These are phyloP conservation scores for Hericium rajendrae DNA, from an alignment of 768 basidiomycete genomes.

Conservation along the genomic window DNA sequence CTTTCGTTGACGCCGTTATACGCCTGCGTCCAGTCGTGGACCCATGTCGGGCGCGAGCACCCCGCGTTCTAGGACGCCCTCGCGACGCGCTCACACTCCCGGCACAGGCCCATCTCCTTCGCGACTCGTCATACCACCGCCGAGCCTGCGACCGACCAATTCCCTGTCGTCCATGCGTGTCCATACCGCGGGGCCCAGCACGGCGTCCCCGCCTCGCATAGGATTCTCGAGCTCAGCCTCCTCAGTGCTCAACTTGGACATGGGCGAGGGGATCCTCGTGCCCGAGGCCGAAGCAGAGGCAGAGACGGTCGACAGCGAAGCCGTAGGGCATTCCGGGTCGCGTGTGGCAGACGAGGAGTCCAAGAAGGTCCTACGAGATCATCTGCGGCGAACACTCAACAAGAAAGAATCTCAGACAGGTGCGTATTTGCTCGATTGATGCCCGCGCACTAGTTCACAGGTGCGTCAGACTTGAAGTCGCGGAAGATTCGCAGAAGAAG, in stretches of 20 bases:
- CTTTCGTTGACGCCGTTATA: too few relatives aligned
- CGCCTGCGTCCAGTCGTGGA: too few relatives aligned
- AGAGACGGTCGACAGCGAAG: slow-evolving; percentile 46
- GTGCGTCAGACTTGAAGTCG: slow-evolving; percentile 5
- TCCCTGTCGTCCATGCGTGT: slow-evolving; percentile 51
- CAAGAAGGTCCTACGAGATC: slow-evolving; percentile 59
- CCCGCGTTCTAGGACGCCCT: slow-evolving; percentile 14
- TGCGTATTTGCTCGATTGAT: slow-evolving; percentile 16
- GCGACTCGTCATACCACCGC: slow-evolving; percentile 43
- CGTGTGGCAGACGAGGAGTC: slow-evolving; percentile 42
- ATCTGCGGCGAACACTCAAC: slow-evolving; percentile 57
- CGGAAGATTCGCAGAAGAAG: slow-evolving; percentile 11
- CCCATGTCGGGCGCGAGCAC: too few relatives aligned
- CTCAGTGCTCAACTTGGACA: slow-evolving; percentile 58
- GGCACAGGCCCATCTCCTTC: slow-evolving; percentile 38
- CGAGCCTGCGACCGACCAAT: slow-evolving; percentile 39
- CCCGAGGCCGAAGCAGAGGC: slow-evolving; percentile 60
- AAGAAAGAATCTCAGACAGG: slow-evolving; percentile 41
- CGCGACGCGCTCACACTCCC: slow-evolving; percentile 26
- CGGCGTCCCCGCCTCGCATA: not conserved
- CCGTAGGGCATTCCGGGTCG: slow-evolving; percentile 33
- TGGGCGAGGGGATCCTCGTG: slow-evolving; percentile 58
- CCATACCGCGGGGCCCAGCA: slow-evolving; percentile 22
- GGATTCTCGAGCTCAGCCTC: slow-evolving; percentile 40
- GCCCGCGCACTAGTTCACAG: not conserved